Percentiles rank a stretch among this genome's conserved stretches.
Conservation (phyloP, 1,139 yeast species). For the Pichia terricola region DNA sequence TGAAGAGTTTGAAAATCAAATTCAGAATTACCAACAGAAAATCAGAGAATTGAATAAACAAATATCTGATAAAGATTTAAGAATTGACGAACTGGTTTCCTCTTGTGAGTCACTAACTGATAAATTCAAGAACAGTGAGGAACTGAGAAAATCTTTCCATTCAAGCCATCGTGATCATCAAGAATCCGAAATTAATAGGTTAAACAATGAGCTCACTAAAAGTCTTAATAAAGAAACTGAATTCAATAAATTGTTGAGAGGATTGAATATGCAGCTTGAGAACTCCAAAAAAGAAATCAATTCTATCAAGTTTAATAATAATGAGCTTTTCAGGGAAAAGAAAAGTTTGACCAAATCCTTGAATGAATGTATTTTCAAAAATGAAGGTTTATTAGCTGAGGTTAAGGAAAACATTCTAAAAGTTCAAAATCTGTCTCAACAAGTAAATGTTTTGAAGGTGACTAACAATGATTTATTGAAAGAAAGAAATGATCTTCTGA, state of each 20-base stretch:
- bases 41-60: conserved; percentile 48
- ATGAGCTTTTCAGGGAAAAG: conserved; percentile 41
- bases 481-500: conserved; percentile 42
- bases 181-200: conserved; percentile 47
- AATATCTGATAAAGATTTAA: conserved; percentile 49
- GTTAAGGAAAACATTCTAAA: conserved; percentile 37
- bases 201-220: conserved; percentile 49
- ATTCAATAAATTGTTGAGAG: conserved; percentile 54
- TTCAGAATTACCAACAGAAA: conserved; percentile 47
- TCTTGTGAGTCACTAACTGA: conserved; percentile 30
- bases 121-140: conserved; percentile 23
- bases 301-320: conserved; percentile 44
- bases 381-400: conserved; percentile 35
- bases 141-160: conserved; percentile 23
- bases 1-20: conserved; percentile 45
- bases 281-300: conserved; percentile 38
- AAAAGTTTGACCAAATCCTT: conserved; percentile 37
- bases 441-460: conserved; percentile 41
- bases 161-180: conserved; percentile 22
- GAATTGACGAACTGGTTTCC: conserved; percentile 42
- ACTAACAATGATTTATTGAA: conserved; percentile 40
- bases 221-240: conserved; percentile 56
- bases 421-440: conserved; percentile 40
- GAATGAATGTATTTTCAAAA: conserved; percentile 38
- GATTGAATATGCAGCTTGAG: conserved; percentile 53